Conservation (phyloP, 306 rosid genomes). For the Begonia fuchsioides region DNA sequence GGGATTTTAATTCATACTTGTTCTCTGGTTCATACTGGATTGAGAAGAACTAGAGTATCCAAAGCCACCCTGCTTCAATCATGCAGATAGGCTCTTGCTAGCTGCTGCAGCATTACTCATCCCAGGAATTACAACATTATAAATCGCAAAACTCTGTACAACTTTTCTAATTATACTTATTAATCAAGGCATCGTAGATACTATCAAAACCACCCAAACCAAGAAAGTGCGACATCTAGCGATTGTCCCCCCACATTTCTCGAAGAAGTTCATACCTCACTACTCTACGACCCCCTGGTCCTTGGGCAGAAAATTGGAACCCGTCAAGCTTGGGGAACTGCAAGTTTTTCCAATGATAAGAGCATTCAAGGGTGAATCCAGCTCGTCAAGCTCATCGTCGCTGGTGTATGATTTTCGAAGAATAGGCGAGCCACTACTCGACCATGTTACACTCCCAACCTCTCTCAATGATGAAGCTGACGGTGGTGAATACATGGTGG, state of each 20-base stretch:
- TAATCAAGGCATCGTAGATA: too few relatives aligned
- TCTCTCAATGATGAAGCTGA: constrained; percentile 39
- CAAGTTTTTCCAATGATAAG: constrained; percentile 34
- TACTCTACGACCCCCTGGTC: constrained; percentile 29
- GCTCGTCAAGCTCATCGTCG: constrained; percentile 77
- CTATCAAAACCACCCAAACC: too few relatives aligned
- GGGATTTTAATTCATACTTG: too few relatives aligned
- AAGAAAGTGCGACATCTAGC: constrained; percentile 10
- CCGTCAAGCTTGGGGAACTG: constrained; percentile 12
- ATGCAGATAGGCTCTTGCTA: too few relatives aligned
- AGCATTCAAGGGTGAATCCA: constrained; percentile 63
- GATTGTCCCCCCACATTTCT: constrained; percentile 50
- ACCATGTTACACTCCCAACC: constrained; percentile 28
- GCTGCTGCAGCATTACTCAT: too few relatives aligned
- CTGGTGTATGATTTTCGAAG: constrained; percentile 53
- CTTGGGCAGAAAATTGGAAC: constrained; percentile 13
- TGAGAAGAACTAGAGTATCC: too few relatives aligned
- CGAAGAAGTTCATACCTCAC: constrained; percentile 57
- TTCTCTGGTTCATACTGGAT: too few relatives aligned
- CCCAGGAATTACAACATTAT: too few relatives aligned
- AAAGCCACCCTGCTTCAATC: too few relatives aligned
- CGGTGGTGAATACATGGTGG: constrained; percentile 53
- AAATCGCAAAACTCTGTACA: too few relatives aligned
- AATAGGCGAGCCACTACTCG: constrained; percentile 36
- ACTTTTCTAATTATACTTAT: too few relatives aligned